Base-by-base conservation (phyloP, 495 filamentous ascomycete genomes). In the Neurospora sp. region DNA sequence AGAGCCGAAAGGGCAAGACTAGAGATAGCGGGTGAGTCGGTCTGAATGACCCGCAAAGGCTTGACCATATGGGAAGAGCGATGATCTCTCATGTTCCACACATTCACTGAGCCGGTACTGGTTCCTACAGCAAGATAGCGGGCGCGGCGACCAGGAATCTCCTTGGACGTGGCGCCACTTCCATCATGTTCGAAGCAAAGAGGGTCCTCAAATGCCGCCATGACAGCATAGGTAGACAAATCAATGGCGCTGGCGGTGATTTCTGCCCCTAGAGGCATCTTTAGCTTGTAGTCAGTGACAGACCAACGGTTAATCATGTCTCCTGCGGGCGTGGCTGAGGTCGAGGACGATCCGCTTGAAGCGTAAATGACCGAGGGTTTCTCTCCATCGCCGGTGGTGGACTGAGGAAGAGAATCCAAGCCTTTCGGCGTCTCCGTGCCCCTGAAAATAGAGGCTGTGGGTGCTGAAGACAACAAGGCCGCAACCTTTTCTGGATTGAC, bases 1-100 rank as follows among this genome's bases (percentile, higher is more conserved):
- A 98, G 85, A 12, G 94, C 93, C 2, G 94, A 93, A 27, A 97
- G 79, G 7, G 91, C 96, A n/a, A 99, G 81, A 75, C 89, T 93
- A 10, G 95, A 91, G 12, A 99, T 89, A 75, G 93, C 87, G 1
- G 96, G 94, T 0, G 96, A 98, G 35, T 97, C 93, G 0, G 96
- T 98, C 73, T 95, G 89, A 70, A 99, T 97, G 61, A 92, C 85
- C 20, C 93, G 88, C 22, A 97, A 78, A 3, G 96, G 93, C 10
- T 86, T 77, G 8, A 88, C 76, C 35, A 78, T 79, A 72, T 83
- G 82, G 3, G 90, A 79, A 17, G 84, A 82, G 71, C 68, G 90
- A 77, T 7, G 84, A 77, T 73, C 92, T 61, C 96, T 90, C 75
- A 92, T 89, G 75, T 98, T 91, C 94, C 95, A 99, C 3, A 97